A percentile compares a stretch with the other conserved stretches of the same genome.
These are phyloP conservation scores for Teratosphaeria nubilosa DNA, from an alignment of 2,329 filamentous ascomycete species.

Conservation along the genomic window DNA sequence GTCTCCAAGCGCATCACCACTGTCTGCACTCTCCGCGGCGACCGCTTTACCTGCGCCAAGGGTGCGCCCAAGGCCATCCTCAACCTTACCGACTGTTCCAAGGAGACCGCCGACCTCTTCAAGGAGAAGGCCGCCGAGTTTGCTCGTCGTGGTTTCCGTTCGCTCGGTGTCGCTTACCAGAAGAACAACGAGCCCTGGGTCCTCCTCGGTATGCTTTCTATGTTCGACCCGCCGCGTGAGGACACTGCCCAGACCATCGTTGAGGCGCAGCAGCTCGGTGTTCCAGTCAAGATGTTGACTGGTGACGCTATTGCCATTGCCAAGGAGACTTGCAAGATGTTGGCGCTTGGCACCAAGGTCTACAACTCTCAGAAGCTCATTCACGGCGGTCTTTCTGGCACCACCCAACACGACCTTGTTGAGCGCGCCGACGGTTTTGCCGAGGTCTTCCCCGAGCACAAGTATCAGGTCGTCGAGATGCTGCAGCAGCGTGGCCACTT, in stretches of 20 bases:
- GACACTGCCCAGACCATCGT: slow-evolving; percentile 70
- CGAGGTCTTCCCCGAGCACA: slow-evolving; percentile 66
- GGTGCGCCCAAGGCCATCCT: slow-evolving; percentile 69
- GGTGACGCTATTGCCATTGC: slow-evolving; percentile 71
- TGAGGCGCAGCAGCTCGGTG: slow-evolving; percentile 65
- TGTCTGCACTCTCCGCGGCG: slow-evolving; percentile 57
- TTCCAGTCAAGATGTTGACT: slow-evolving; percentile 73
- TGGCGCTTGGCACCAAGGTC: slow-evolving; percentile 68
- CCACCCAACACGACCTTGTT: slow-evolving; percentile 65
- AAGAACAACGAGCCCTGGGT: slow-evolving; percentile 66
- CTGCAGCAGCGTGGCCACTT: slow-evolving; percentile 62
- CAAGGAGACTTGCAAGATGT: slow-evolving; percentile 75
- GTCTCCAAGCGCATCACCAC: slow-evolving; percentile 72
- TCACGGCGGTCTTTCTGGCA: slow-evolving; percentile 62
- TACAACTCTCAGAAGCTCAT: slow-evolving; percentile 73
- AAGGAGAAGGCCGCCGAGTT: slow-evolving; percentile 65
- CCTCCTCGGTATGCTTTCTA: slow-evolving; percentile 65
- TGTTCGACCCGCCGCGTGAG: slow-evolving; percentile 71
- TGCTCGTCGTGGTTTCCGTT: slow-evolving; percentile 69
- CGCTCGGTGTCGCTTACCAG: slow-evolving; percentile 68
- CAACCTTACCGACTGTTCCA: slow-evolving; percentile 56
- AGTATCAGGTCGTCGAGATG: slow-evolving; percentile 69
- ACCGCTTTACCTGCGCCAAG: slow-evolving; percentile 64
- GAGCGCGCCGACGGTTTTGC: slow-evolving; percentile 66
- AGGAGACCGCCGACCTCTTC: slow-evolving; percentile 56